These are phyloP conservation scores for Prillingera fragicola DNA, from an alignment of 1,284 basidiomycete genomes.

Conservation along the genomic window DNA sequence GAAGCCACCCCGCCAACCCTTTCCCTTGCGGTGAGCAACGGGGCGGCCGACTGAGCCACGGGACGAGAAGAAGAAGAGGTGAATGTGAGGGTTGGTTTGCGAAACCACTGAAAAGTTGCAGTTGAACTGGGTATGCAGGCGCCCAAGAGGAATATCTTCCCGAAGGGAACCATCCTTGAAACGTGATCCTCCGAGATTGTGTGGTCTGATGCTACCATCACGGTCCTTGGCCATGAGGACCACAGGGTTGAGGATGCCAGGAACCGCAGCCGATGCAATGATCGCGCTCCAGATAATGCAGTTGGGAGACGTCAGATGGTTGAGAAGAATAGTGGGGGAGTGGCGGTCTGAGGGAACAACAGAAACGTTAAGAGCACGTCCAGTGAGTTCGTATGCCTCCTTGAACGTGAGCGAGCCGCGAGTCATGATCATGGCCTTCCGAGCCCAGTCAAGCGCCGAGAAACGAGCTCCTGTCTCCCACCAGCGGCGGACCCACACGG, in stretches of 20 bases:
- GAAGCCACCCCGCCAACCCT: conserved; percentile 89
- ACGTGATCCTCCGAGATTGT: conserved; percentile 81
- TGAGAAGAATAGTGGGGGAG: conserved; percentile 91
- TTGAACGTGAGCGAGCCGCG: conserved; percentile 90
- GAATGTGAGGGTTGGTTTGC: conserved; percentile 92
- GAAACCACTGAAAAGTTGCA: conserved; percentile 94
- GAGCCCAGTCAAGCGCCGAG: conserved; percentile 84
- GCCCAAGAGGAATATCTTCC: conserved; percentile 91
- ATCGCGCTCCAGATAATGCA: conserved; percentile 58
- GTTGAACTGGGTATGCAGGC: conserved; percentile 89
- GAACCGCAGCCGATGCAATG: conserved; percentile 47
- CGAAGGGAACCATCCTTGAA: conserved; percentile 86
- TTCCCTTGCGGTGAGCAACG: conserved; percentile 28
- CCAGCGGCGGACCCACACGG: conserved; percentile 73
- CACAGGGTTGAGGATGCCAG: conserved; percentile 51
- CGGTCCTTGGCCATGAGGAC: conserved; percentile 89
- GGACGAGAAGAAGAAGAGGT: conserved; percentile 95
- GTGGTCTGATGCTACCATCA: conserved; percentile 77
- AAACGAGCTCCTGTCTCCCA: conserved; percentile 88
- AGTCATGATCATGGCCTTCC: conserved; percentile 84
- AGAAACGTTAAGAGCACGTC: conserved; percentile 83
- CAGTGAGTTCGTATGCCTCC: conserved; percentile 90
- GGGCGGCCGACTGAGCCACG: conserved; percentile 75
- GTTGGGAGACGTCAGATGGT: conserved; percentile 93
- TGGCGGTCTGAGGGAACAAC: conserved; percentile 93